Evolutionary conservation across 2,329 filamentous ascomycete species (phyloP), one percentile per base, ranked within the genome.

Genomic region (Clonostachys rosea): DNA sequence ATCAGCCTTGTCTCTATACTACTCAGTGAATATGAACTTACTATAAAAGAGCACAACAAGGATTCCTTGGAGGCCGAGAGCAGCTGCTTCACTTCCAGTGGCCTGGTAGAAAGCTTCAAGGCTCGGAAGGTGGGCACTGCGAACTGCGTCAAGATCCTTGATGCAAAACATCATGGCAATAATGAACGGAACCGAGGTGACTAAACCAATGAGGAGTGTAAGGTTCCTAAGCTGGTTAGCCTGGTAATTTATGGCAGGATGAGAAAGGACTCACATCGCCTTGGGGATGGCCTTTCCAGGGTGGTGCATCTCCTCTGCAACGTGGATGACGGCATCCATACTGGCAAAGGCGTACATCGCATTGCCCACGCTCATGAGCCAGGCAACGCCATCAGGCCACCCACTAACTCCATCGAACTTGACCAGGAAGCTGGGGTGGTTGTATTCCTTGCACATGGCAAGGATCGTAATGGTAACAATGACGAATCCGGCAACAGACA

Each of bases 161-260:
- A 62, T 55, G 16, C 53, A 52, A 16, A 54, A 53, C 47, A 60
- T 54, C 33, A 61, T 49, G 5, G 52, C 56, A 6, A 64, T 43
- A 9, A 52, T 53, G 45, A 61, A 56, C 0, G 62, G 62, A 1
- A 65, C 52, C 0, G 56, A 50, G 1, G 60, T 63, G 1, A 56
- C 5, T 13, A 63, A 46, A 7, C 61, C 59, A 17, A 64, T 59
- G 5, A 54, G 36, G 46, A 59, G 52, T 5, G 59, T 60, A 34
- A 60, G 36, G 16, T 39, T 39, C 36, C 36, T 39, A 7, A 14
- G 36, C 9, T 10, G 16, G 36, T 39, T 14, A 14, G 14, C 3
- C 10, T 12, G 36, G 13, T 39, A 9, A 17, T 39, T 3, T 14
- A 3, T 39, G 9, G 13, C 13, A 17, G 36, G 16, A 39, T 14